These are phyloP conservation scores for Penicillium sp. DNA, from an alignment of 2,329 filamentous ascomycete genomes.

Conservation along the genomic window DNA sequence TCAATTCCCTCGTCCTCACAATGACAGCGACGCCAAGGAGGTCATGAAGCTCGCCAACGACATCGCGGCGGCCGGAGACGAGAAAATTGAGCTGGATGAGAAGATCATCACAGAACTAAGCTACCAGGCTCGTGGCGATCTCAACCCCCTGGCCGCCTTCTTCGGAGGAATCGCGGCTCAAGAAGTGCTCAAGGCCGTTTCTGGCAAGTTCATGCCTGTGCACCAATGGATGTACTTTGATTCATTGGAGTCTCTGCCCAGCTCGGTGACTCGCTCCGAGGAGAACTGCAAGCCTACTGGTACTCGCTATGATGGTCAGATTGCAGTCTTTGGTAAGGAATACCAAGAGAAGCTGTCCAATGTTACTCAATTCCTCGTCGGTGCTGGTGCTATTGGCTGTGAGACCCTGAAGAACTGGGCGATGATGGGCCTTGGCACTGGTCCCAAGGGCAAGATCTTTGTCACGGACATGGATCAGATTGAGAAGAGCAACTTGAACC, in stretches of 20 bases:
- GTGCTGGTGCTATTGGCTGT: constrained; percentile 93
- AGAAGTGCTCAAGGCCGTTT: constrained; percentile 93
- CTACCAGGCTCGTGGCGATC: constrained; percentile 86
- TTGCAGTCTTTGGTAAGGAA: constrained; percentile 88
- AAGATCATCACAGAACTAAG: constrained; percentile 89
- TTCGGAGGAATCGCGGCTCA: constrained; percentile 92
- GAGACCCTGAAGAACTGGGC: constrained; percentile 99
- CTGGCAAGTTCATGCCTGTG: constrained; percentile 95
- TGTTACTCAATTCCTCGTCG: constrained; percentile 86
- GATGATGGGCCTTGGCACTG: constrained; percentile 90
- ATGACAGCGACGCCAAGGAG: constrained; percentile 74
- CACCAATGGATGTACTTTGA: constrained; percentile 97
- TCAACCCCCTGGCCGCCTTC: constrained; percentile 88
- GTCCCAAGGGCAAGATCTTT: constrained; percentile 79
- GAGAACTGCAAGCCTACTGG: constrained; percentile 81
- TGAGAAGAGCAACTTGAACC: constrained; percentile 96
- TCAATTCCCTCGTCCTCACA: constrained; percentile 73
- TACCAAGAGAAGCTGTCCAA: constrained; percentile 93
- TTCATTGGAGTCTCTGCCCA: constrained; percentile 88
- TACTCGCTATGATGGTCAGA: constrained; percentile 91
- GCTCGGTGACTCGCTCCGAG: constrained; percentile 66
- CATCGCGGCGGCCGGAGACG: constrained; percentile 60
- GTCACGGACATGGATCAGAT: constrained; percentile 99
- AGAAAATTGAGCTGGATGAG: constrained; percentile 79
- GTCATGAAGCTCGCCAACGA: constrained; percentile 68